Conservation (phyloP, 805 yeast species). For the Monosporozyma yasuniensis region DNA sequence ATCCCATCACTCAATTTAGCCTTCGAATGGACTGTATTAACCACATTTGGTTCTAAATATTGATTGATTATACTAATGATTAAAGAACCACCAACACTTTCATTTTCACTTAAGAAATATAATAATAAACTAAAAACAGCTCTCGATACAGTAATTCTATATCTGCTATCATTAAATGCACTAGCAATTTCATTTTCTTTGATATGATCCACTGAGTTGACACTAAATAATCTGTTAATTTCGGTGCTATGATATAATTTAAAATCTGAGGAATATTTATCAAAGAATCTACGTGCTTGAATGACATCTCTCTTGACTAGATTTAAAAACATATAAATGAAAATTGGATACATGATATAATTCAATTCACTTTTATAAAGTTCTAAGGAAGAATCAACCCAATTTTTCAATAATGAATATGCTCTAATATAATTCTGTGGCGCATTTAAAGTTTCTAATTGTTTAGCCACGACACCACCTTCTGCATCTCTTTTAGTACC, state of each 20-base stretch:
- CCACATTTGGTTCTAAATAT: conserved; percentile 47
- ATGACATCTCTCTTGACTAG: conserved; percentile 54
- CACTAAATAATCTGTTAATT: conserved; percentile 58
- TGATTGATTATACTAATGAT: conserved; percentile 80
- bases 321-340: conserved; percentile 79
- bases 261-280: conserved; percentile 66
- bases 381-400: conserved; percentile 89
- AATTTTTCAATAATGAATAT: conserved; percentile 66
- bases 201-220: conserved; percentile 72
- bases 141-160: conserved; percentile 65
- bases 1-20: conserved; percentile 29
- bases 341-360: conserved; percentile 82
- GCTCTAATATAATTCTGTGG: conserved; percentile 74
- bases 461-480: conserved; percentile 21
- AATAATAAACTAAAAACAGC: conserved; percentile 78
- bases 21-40: conserved; percentile 30
- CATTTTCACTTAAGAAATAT: conserved; percentile 85
- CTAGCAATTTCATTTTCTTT: conserved; percentile 75
- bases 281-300: conserved; percentile 68
- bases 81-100: conserved; percentile 83
- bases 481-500: conserved; percentile 24
- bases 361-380: conserved; percentile 82
- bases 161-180: conserved; percentile 63
- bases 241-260: conserved; percentile 69
- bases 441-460: conserved; percentile 19